Percentiles rank a stretch among this genome's conserved stretches.
These are phyloP conservation scores for Amylostereum chailletii DNA, from an alignment of 1,284 basidiomycete genomes.

Conservation along the genomic window DNA sequence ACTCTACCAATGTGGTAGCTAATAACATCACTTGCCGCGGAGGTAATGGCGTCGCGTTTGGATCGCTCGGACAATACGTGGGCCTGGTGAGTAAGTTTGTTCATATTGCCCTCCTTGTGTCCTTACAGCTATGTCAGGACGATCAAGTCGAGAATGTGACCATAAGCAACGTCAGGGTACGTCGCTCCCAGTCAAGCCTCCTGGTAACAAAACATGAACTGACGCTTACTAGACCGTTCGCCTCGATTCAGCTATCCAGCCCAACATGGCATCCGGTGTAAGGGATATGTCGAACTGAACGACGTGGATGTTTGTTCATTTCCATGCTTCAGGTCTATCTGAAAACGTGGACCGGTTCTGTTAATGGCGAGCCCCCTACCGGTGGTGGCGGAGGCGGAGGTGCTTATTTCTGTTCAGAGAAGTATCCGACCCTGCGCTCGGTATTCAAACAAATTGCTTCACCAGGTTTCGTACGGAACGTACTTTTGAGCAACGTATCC, in stretches of 20 bases:
- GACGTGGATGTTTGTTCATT: too few relatives aligned
- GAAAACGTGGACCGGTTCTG: conserved; percentile 53
- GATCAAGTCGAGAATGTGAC: conserved; percentile 41
- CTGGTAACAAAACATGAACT: background rate
- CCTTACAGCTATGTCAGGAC: too few relatives aligned
- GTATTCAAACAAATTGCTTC: background rate
- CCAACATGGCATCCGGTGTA: conserved; percentile 45
- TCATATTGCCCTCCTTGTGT: too few relatives aligned
- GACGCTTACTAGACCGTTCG: conserved; percentile 30
- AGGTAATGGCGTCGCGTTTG: conserved; percentile 60
- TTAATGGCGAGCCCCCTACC: conserved; percentile 49
- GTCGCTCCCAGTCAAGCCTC: background rate
- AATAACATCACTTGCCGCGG: conserved; percentile 47
- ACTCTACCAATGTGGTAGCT: conserved; percentile 45
- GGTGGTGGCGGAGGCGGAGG: conserved; percentile 54
- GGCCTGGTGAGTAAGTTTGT: conserved; percentile 31
- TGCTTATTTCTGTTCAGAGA: conserved; percentile 13
- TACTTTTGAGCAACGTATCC: conserved; percentile 36
- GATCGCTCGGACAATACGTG: conserved; percentile 53
- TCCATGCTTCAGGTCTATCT: conserved; percentile 40
- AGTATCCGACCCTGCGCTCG: background rate
- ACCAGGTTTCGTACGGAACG: conserved; percentile 40
- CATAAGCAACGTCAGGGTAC: conserved; percentile 41
- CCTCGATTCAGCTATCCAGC: conserved; percentile 38
- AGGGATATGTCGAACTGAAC: conserved; percentile 6